Conservation (phyloP, 2,329 filamentous ascomycete species). For the Mycosphaerella sp. region DNA sequence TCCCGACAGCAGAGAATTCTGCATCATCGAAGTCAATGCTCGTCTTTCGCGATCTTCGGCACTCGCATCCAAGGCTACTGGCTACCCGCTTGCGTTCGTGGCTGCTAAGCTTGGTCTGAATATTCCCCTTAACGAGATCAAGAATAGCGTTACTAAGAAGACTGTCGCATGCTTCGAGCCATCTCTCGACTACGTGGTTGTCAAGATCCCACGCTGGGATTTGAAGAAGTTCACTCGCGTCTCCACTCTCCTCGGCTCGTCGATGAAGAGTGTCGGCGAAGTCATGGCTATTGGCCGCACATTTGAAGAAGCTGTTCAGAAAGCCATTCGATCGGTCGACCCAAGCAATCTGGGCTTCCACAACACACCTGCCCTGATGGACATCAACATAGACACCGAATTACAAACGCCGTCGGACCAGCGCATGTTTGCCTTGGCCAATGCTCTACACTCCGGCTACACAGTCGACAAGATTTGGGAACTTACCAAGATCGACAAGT, state of each 20-base stretch:
- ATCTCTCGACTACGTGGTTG: constrained; percentile 94
- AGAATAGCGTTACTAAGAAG: constrained; percentile 89
- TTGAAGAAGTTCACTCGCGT: constrained; percentile 98
- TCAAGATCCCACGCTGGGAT: constrained; percentile 99
- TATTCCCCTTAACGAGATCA: constrained; percentile 93
- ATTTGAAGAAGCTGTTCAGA: constrained; percentile 98
- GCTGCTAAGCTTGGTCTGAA: constrained; percentile 93
- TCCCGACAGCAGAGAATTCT: constrained; percentile 91
- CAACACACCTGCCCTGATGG: constrained; percentile 83
- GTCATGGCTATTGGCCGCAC: constrained; percentile 97
- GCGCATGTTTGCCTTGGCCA: constrained; percentile 93
- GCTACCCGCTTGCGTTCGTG: constrained; percentile 92
- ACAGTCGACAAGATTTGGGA: constrained; percentile 97
- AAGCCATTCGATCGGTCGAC: constrained; percentile 92
- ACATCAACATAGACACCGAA: constrained; percentile 91
- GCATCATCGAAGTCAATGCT: constrained; percentile 98
- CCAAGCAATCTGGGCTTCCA: constrained; percentile 94
- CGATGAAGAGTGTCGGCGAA: constrained; percentile 99
- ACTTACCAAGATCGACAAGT: constrained; percentile 97
- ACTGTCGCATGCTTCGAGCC: constrained; percentile 98
- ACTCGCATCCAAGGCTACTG: constrained; percentile 92
- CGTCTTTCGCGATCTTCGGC: constrained; percentile 92
- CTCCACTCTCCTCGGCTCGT: constrained; percentile 90
- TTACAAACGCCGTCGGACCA: constrained; percentile 96
- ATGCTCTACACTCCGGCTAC: constrained; percentile 93